phyloP scores from a whole-genome alignment of 192 early-diverging fungal genomes.

The Spizellomyces sp. region DNA sequence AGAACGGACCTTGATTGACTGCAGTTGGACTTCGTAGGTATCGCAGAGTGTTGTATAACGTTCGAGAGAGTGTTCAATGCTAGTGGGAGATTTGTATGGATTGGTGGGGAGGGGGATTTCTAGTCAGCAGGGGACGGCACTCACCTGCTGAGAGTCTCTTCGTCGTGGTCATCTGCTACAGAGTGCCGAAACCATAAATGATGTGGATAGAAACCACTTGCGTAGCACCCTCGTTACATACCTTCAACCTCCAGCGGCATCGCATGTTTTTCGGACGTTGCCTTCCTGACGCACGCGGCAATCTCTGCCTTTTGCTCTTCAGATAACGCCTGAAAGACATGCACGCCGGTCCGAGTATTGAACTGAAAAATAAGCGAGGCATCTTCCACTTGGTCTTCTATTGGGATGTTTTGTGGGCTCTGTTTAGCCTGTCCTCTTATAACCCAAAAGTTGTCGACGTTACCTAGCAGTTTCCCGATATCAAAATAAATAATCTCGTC shows the following conservation, averaged over 20 bases:
- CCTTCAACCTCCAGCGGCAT: neutral
- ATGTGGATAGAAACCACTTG: neutral
- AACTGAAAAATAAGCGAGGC: slow-evolving; percentile 16
- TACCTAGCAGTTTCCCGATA: slow-evolving; percentile 10
- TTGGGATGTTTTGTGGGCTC: neutral
- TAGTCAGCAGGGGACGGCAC: too few relatives aligned
- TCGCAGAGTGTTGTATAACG: slow-evolving; percentile 7
- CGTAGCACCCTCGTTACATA: neutral
- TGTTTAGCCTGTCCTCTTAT: neutral
- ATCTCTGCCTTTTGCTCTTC: slow-evolving; percentile 3
- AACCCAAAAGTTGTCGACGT: too few relatives aligned
- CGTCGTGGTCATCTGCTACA: neutral
- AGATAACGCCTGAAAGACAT: slow-evolving; percentile 1
- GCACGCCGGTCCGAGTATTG: slow-evolving; percentile 6
- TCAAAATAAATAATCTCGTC: slow-evolving; percentile 11
- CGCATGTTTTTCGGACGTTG: neutral
- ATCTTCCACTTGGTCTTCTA: slow-evolving; percentile 10
- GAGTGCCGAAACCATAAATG: neutral
- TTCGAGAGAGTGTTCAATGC: slow-evolving; percentile 2
- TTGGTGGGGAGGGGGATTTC: neutral
- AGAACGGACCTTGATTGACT: neutral
- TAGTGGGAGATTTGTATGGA: neutral
- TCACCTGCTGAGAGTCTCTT: too few relatives aligned
- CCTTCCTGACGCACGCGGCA: neutral
- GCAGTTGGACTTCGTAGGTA: slow-evolving; percentile 9